Conservation (phyloP, 1,139 yeast species). For the Yamadazyma mexicana region DNA sequence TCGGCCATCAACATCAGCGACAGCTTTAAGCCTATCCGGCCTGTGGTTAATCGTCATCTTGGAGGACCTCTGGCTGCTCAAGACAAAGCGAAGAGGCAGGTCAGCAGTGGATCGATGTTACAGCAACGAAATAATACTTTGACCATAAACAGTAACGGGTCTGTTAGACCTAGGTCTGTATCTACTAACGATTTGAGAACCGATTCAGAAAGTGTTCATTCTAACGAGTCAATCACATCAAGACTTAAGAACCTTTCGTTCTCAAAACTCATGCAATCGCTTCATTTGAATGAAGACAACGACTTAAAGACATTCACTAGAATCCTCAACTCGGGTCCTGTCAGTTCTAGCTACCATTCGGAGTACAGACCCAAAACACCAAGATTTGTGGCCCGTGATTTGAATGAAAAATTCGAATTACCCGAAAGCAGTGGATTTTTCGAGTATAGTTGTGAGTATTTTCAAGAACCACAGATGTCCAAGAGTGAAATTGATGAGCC, state of each 20-base stretch:
- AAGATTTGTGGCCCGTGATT: conserved; percentile 44
- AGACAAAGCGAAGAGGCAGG: conserved; percentile 25
- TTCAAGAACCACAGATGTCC: conserved; percentile 95
- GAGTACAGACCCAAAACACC: conserved; percentile 54
- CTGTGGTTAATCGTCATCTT: conserved; percentile 31
- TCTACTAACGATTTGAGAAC: conserved; percentile 25
- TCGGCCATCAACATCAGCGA: conserved; percentile 43
- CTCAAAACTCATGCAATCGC: conserved; percentile 42
- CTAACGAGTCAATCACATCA: conserved; percentile 37
- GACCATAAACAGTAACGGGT: conserved; percentile 26
- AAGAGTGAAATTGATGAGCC: conserved; percentile 87
- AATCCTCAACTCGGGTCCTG: conserved; percentile 41
- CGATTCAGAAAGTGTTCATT: conserved; percentile 19
- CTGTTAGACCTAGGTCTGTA: conserved; percentile 29
- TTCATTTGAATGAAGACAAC: conserved; percentile 44
- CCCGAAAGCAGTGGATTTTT: conserved; percentile 77
- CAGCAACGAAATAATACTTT: conserved; percentile 30
- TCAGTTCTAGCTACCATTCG: conserved; percentile 49
- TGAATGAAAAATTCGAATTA: conserved; percentile 36
- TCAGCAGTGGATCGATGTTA: conserved; percentile 33
- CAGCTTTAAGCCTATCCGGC: conserved; percentile 36
- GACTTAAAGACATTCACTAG: conserved; percentile 39
- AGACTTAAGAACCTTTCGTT: conserved; percentile 41
- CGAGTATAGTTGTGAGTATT: conserved; percentile 87
- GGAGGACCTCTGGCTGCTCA: conserved; percentile 7